Evolutionary conservation across 2,329 filamentous ascomycete genomes (phyloP).

Genomic region (Fusarium denticulatum): DNA sequence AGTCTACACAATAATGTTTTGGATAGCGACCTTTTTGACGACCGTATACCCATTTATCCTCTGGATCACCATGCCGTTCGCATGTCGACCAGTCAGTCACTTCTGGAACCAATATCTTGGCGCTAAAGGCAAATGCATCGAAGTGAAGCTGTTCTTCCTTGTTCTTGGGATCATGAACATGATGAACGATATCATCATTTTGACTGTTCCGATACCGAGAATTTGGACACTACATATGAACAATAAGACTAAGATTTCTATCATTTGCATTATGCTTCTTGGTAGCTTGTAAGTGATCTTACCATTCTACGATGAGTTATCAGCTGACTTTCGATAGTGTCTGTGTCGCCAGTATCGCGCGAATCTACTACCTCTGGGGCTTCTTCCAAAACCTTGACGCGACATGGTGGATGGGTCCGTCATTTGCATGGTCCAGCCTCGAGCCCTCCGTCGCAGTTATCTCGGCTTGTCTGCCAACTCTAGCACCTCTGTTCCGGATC

Average conservation of each 20-base stretch:
- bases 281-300: background rate
- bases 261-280: slow-evolving; percentile 18
- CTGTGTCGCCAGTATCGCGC: slow-evolving; percentile 9
- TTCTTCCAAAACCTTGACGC: slow-evolving; percentile 17
- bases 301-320: fast-evolving
- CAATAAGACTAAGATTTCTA: slow-evolving; percentile 11
- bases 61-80: slow-evolving; percentile 17
- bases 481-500: slow-evolving; percentile 8
- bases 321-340: background rate
- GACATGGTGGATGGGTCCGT: slow-evolving; percentile 15
- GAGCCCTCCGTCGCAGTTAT: slow-evolving; percentile 6
- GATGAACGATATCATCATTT: slow-evolving; percentile 12
- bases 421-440: slow-evolving; percentile 18
- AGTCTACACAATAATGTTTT: slow-evolving; percentile 11
- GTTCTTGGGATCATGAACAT: slow-evolving; percentile 19
- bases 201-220: slow-evolving; percentile 10
- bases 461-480: background rate
- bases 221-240: slow-evolving; percentile 19
- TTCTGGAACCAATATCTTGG: slow-evolving; percentile 20
- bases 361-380: slow-evolving; percentile 13
- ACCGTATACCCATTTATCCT: slow-evolving; percentile 4
- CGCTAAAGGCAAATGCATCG: background rate
- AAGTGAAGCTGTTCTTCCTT: slow-evolving; percentile 7
- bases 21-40: background rate
- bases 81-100: slow-evolving; percentile 1